These are phyloP conservation scores for Globisporangium perplexum DNA, from an alignment of 352 stramenopile species.

Conservation along the genomic window DNA sequence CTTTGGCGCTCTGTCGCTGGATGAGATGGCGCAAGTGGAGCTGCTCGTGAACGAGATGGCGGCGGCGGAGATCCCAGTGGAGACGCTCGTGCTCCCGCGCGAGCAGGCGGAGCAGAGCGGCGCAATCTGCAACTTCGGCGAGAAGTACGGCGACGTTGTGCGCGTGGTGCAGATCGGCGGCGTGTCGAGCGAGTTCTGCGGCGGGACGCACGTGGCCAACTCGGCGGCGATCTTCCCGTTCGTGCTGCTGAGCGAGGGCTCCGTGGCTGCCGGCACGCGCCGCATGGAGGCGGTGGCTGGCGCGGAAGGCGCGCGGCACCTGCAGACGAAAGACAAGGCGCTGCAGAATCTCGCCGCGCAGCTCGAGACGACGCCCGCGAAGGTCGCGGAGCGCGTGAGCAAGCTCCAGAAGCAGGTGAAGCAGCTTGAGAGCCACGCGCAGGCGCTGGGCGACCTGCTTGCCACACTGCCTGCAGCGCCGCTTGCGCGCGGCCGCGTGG, in stretches of 20 bases:
- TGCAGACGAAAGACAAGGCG: slow-evolving; percentile 54
- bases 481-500: slow-evolving; percentile 20
- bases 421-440: slow-evolving; percentile 40
- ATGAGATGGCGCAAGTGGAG: slow-evolving; percentile 58
- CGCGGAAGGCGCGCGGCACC: slow-evolving; percentile 36
- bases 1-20: slow-evolving; percentile 56
- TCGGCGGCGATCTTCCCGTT: slow-evolving; percentile 56
- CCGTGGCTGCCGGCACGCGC: slow-evolving; percentile 69
- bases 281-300: slow-evolving; percentile 64
- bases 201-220: slow-evolving; percentile 61
- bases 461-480: slow-evolving; percentile 33
- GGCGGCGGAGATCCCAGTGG: slow-evolving; percentile 26
- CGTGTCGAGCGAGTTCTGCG: slow-evolving; percentile 68
- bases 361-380: slow-evolving; percentile 55
- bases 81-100: slow-evolving; percentile 35
- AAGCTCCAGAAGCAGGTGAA: slow-evolving; percentile 75
- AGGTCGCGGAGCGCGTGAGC: slow-evolving; percentile 52
- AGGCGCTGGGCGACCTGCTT: slow-evolving; percentile 48
- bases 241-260: slow-evolving; percentile 68
- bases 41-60: slow-evolving; percentile 54
- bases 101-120: slow-evolving; percentile 51
- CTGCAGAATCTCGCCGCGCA: slow-evolving; percentile 41
- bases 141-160: slow-evolving; percentile 80
- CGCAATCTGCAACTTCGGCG: slow-evolving; percentile 75
- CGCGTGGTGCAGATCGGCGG: slow-evolving; percentile 62